Conservation (phyloP, 495 filamentous ascomycete species). For the Neurospora sp. region DNA sequence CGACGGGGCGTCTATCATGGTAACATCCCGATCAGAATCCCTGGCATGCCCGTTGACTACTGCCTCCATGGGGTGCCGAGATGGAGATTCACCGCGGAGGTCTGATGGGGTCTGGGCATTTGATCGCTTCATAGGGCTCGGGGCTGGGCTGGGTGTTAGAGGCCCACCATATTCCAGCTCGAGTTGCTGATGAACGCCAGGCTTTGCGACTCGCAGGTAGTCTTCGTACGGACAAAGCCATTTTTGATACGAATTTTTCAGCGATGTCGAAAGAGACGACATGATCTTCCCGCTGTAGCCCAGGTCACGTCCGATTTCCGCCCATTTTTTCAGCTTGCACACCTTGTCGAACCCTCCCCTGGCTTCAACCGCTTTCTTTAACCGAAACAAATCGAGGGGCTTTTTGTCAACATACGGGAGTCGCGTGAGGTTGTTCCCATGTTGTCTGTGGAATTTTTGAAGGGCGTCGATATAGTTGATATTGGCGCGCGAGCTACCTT, state of each 20-base stretch:
- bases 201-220: conserved; percentile 84
- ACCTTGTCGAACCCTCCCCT: conserved; percentile 91
- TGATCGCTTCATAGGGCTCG: conserved; percentile 74
- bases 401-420: conserved; percentile 97
- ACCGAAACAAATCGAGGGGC: conserved; percentile 85
- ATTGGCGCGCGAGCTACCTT: conserved; percentile 95
- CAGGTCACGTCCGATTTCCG: conserved; percentile 91
- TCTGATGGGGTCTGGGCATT: conserved; percentile 59
- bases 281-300: conserved; percentile 99
- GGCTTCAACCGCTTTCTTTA: conserved; percentile 93
- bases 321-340: conserved; percentile 98
- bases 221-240: conserved; percentile 97
- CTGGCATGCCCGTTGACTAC: conserved; percentile 45
- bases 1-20: conserved; percentile 44
- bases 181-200: conserved; percentile 90
- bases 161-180: conserved; percentile 91
- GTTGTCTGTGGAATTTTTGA: conserved; percentile 92
- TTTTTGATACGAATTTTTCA: conserved; percentile 96
- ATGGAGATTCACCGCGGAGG: conserved; percentile 57
- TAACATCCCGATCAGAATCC: conserved; percentile 38
- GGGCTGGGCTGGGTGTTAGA: conserved; percentile 81
- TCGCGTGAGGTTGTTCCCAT: conserved; percentile 86
- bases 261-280: conserved; percentile 96
- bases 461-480: conserved; percentile 94
- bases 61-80: conserved; percentile 56